Percentiles rank a stretch among this genome's conserved stretches.
These are phyloP conservation scores for Echeveria elegans DNA, from an alignment of 164 flowering plant species.

Conservation along the genomic window DNA sequence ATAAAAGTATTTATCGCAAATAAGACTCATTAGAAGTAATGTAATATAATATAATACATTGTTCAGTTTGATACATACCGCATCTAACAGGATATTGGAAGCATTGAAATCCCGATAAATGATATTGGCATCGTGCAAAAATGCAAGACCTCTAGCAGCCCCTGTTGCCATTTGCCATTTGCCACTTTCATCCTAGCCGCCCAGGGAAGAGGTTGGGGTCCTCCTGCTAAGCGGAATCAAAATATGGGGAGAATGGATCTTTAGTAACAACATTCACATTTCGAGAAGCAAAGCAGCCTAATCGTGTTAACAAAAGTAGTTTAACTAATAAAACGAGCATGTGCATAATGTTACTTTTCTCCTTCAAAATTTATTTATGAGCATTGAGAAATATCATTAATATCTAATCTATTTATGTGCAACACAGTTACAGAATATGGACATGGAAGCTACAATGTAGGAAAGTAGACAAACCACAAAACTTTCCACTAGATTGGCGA, in stretches of 20 bases:
- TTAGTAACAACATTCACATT: conserved; percentile 1
- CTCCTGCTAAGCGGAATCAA: conserved; percentile 33
- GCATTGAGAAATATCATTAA: too few relatives aligned
- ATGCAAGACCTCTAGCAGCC: conserved; percentile 82
- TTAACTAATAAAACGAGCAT: background rate
- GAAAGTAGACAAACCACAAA: background rate
- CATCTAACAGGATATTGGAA: conserved; percentile 77
- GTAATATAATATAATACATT: background rate
- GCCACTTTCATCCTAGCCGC: conserved; percentile 75
- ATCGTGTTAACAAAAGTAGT: background rate
- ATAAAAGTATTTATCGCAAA: background rate
- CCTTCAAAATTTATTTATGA: too few relatives aligned
- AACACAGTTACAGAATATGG: background rate
- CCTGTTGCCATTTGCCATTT: too few relatives aligned
- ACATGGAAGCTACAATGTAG: background rate
- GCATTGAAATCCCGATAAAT: conserved; percentile 89
- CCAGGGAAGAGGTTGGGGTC: conserved; percentile 83
- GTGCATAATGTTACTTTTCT: background rate
- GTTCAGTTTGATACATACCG: conserved; percentile 33
- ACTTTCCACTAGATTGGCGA: background rate
- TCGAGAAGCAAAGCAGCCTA: background rate
- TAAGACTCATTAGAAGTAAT: background rate
- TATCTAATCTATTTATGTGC: too few relatives aligned
- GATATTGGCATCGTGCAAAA: conserved; percentile 73
- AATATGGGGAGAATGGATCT: background rate